Evolutionary conservation across 2,329 filamentous ascomycete genomes (phyloP), one percentile per base, ranked within the genome.

Genomic region (Elsinoe ampelina): DNA sequence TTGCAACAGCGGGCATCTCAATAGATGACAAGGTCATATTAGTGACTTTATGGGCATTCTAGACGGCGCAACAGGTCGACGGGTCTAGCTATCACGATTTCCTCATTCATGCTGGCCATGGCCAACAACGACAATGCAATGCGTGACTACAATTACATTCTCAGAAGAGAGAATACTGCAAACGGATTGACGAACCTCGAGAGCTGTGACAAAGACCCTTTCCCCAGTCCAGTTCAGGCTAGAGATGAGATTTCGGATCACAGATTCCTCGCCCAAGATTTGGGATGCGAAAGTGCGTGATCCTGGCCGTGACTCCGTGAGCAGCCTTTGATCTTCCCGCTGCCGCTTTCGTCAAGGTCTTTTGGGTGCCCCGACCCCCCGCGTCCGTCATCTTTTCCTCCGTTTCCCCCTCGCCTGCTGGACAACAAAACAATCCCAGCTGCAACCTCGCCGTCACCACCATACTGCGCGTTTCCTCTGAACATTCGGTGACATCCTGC

Each of bases 401-500:
- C 39, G 39, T 42, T 42, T 42, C 39, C 39, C 39, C 39, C 39
- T 42, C 39, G 39, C 39, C 39, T 17, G 39, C 39, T 42, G 17
- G 26, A 42, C 39, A 42, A 42, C 39, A 42, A 42, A 42, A 42
- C 39, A 42, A 42, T 42, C n/a, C n/a, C 39, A 42, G n/a, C 39
- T 42, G n/a, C 5, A 42, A 17, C 39, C 15, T 42, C 17, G 15
- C 19, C 17, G 39, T 19, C 39, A 42, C 15, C 12, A 12, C 15
- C 10, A 7, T 20, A 11, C 15, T 19, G 39, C 39, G 39, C 19
- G n/a, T 42, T 8, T 15, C n/a, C 6, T 42, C 39, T 42, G 39
- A 6, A 20, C 41, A 45, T 11, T 22, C 20, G 2, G 12, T n/a
- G 19, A 45, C 10, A 11, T n/a, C 7, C 19, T 15, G 19, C 11